Base-by-base conservation (phyloP, 108 stramenopile species). In the Skeletonema potamos region DNA sequence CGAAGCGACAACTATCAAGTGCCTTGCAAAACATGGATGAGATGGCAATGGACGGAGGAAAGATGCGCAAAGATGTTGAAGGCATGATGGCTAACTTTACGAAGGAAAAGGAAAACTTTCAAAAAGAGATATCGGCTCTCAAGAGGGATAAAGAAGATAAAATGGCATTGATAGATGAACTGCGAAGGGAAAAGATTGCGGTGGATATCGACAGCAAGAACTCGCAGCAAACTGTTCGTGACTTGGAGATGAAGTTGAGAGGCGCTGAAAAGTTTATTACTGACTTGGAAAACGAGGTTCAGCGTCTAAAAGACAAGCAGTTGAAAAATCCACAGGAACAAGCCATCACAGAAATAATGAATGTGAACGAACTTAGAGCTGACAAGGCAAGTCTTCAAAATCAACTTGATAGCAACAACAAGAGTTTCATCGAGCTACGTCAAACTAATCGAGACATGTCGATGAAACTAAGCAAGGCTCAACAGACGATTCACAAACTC, bases 401-500 rank as follows among this genome's bases (percentile, higher is more conserved):
- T 13, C 64, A 70, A 51, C 32, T 70, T 13, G 57, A 64, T 34
- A 32, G 64, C 7, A 26, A 48, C 0, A 36, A 27, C 18, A 32
- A 51, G 62, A 28, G n/a, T 33, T 59, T 70, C 26, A 72, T 60
- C 24, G 54, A 66, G 29, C 64, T 81, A 22, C 68, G 69, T 22
- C 28, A 39, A 36, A 55, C 37, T 41, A 37, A 81, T 20, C 63
- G 68, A 58, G 34, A 73, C 30, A 69, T 34, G 34, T 64, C 73
- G 10, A 13, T 36, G 37, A 73, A 81, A 46, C 62, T 81, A n/a
- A 70, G 63, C n/a, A 57, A 70, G 36, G 72, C 79, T 15, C 67
- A 74, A 27, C 79, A 74, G 44, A 70, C 51, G 30, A 81, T 74
- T 12, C 79, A 81, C 41, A 68, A 68, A 17, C 73, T 73, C 6